These are phyloP conservation scores for Candida nanaspora DNA, from an alignment of 805 yeast genomes.

Conservation along the genomic window DNA sequence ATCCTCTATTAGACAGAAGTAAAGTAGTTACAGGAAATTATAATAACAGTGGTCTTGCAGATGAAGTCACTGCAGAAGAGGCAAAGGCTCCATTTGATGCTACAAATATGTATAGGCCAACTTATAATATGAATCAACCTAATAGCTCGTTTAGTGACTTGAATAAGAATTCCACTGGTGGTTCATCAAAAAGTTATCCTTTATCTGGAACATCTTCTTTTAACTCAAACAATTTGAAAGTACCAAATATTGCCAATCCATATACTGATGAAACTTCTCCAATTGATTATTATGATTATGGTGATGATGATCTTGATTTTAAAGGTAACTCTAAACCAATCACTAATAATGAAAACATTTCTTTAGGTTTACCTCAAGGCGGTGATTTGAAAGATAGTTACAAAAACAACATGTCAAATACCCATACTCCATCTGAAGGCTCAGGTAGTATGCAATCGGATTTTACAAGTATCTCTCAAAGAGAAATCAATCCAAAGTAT, in stretches of 20 bases:
- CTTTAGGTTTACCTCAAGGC: too few species aligned
- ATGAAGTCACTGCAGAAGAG: neutral
- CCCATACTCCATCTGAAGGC: conserved; percentile 11
- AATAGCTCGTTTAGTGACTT: too few species aligned
- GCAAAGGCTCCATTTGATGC: neutral
- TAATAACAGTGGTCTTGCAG: neutral
- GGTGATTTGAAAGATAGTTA: too few species aligned
- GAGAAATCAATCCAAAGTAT: conserved; percentile 61
- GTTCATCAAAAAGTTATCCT: too few species aligned
- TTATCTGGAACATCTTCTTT: neutral
- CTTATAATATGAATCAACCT: neutral
- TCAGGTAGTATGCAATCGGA: conserved; percentile 41
- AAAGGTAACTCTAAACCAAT: neutral
- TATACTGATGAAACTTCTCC: conserved; percentile 4
- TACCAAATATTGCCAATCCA: conserved; percentile 8
- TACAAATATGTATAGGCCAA: neutral
- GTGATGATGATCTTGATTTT: conserved; percentile 1
- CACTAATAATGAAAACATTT: too few species aligned
- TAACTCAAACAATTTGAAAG: neutral
- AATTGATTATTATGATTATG: neutral
- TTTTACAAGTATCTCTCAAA: conserved; percentile 73
- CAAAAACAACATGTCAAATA: too few species aligned
- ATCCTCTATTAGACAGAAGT: neutral
- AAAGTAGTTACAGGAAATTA: neutral
- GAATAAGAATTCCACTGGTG: too few species aligned